Evolutionary conservation across 2,329 filamentous ascomycete species (phyloP), one percentile per base, ranked within the genome.

Genomic region (Curvularia eragrostidis): DNA sequence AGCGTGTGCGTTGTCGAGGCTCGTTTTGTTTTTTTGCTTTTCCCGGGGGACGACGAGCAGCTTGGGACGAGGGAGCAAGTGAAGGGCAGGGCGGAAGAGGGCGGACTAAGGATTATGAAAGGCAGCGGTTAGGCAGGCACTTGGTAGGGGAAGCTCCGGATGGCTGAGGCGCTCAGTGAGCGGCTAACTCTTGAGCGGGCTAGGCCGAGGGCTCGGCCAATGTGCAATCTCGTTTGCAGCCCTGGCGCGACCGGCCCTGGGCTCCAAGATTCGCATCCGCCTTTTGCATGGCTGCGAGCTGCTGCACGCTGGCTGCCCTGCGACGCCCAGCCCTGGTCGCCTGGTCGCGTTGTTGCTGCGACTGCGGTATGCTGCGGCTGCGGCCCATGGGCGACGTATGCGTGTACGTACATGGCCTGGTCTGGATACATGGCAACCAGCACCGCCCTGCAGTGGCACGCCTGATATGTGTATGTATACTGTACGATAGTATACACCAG

Each of bases 21-120:
- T 46, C 34, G 28, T 50, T 43, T 32, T 18, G 7, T 24, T 36
- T 2, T 28, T 46, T 46, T 21, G 8, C 18, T 48, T 28, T 48
- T 50, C 12, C 26, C 28, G 28, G 36, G 28, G 24, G 18, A 32
- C 23, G 52, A 48, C n/a, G 39, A 55, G 48, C 54, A 57, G 54
- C 54, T 53, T 55, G 56, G 38, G 54, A 56, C 59, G 53, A 47
- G 52, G 46, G 38, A 48, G 56, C 41, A 56, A 28, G 43, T 47
- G 58, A 21, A 48, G 53, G 54, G 38, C 52, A 52, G 42, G 43
- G 54, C 58, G 62, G 61, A 57, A 58, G 62, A 59, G 63, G 59
- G 59, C 64, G 63, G 66, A 54, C 51, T 62, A 59, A 54, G 64
- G 72, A 67, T 71, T 73, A 74, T 73, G 68, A 74, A 64, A 71